A percentile compares a stretch with the other conserved stretches of the same genome.
Evolutionary conservation across 305 asterid species (phyloP).

Genomic region (Stenogyne calaminthoides): DNA sequence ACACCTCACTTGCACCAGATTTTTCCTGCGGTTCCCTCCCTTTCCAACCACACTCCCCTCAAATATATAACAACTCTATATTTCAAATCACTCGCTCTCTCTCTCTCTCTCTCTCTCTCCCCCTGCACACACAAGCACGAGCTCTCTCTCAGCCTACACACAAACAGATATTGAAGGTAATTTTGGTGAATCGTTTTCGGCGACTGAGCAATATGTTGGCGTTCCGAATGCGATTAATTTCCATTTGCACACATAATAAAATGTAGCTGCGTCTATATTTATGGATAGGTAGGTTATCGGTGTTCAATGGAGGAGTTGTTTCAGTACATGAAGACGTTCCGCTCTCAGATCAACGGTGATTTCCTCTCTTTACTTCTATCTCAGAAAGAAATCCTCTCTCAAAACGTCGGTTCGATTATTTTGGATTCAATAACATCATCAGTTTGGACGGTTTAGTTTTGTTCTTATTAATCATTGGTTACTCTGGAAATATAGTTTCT

Average conservation of each 20-base stretch:
- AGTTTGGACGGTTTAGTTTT: neutral
- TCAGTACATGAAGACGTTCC: conserved; percentile 78
- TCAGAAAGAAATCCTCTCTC: neutral
- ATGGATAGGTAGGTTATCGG: conserved; percentile 26
- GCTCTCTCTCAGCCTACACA: neutral
- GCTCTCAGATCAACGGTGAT: conserved; percentile 78
- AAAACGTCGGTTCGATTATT: neutral
- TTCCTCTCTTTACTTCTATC: conserved; percentile 12
- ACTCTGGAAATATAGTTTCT: neutral
- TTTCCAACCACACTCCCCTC: conserved; percentile 19
- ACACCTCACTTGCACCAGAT: conserved; percentile 24
- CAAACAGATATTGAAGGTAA: conserved; percentile 12
- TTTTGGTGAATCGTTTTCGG: conserved; percentile 9
- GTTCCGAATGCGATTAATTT: neutral
- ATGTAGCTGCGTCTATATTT: conserved; percentile 12
- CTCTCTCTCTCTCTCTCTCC: neutral
- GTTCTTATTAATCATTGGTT: conserved; percentile 10
- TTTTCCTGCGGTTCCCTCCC: conserved; percentile 28
- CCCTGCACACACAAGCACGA: neutral
- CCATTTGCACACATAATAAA: neutral
- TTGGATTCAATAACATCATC: conserved; percentile 5
- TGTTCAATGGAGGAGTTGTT: conserved; percentile 71
- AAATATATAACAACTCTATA: conserved; percentile 3
- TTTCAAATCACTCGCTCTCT: neutral
- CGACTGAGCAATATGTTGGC: neutral